These are phyloP conservation scores for Rubus idaeus DNA, from an alignment of 306 rosid genomes.

Conservation along the genomic window DNA sequence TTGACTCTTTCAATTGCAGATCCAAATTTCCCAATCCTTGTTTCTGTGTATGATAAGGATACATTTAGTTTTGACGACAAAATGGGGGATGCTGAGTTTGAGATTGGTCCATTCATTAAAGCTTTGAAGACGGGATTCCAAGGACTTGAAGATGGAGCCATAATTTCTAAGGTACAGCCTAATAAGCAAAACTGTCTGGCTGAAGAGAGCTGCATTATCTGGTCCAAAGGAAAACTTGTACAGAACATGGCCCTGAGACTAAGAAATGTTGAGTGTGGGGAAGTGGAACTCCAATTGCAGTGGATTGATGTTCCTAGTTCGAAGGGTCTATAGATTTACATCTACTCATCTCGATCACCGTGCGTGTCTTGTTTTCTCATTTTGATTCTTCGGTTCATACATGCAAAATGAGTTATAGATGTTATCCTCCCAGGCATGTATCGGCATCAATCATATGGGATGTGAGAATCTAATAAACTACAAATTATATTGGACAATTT, in stretches of 20 bases:
- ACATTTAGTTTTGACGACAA: too few relatives aligned
- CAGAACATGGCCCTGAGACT: constrained; percentile 69
- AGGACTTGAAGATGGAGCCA: too few relatives aligned
- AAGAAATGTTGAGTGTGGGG: constrained; percentile 71
- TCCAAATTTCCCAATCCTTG: constrained; percentile 30
- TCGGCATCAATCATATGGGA: not conserved
- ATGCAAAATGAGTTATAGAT: not conserved
- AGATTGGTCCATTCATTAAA: too few relatives aligned
- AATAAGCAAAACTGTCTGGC: too few relatives aligned
- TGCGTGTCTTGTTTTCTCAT: too few relatives aligned
- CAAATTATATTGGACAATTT: not conserved
- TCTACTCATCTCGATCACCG: too few relatives aligned
- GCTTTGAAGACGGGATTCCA: too few relatives aligned
- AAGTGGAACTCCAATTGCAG: constrained; percentile 59
- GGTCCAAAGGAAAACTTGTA: too few relatives aligned
- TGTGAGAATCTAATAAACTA: not conserved
- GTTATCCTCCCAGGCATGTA: not conserved
- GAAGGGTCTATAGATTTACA: constrained; percentile 26
- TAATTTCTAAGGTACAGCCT: too few relatives aligned
- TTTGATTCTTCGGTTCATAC: not conserved
- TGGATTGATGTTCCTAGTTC: constrained; percentile 68
- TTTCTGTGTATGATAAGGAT: too few relatives aligned
- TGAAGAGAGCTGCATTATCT: too few relatives aligned
- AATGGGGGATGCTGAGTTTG: too few relatives aligned
- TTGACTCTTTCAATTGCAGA: constrained; percentile 64